Percentiles rank a stretch among this genome's conserved stretches.
Conservation (phyloP, 805 yeast genomes). For the Lipomyces starkeyi region DNA sequence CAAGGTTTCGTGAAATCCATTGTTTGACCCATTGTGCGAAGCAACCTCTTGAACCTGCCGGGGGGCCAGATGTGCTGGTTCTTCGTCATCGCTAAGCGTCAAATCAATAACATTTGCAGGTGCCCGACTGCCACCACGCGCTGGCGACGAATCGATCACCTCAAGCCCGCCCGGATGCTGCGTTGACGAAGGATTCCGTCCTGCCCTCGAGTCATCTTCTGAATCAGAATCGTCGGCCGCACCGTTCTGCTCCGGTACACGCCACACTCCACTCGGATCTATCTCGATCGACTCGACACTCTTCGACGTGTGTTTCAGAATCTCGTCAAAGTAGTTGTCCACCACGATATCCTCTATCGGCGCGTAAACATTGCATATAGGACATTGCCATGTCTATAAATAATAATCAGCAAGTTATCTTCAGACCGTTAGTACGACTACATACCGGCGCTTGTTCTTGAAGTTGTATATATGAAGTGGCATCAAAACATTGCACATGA, state of each 20-base stretch:
- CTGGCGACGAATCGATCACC: conserved; percentile 16
- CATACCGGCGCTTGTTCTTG: conserved; percentile 71
- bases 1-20: neutral
- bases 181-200: neutral
- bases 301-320: conserved; percentile 59
- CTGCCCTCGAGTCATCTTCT: conserved; percentile 10
- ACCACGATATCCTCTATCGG: conserved; percentile 65
- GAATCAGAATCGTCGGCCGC: conserved; percentile 19
- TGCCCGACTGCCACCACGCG: conserved; percentile 7
- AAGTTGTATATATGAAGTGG: conserved; percentile 68
- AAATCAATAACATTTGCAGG: conserved; percentile 34
- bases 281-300: conserved; percentile 71
- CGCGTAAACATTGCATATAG: conserved; percentile 68
- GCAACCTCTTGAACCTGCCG: neutral
- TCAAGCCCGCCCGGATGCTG: conserved; percentile 7
- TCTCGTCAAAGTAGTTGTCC: conserved; percentile 66
- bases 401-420: neutral
- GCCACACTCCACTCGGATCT: conserved; percentile 78
- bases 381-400: conserved; percentile 75
- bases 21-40: neutral
- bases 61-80: conserved; percentile 4
- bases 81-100: conserved; percentile 38
- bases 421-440: neutral
- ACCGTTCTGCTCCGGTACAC: conserved; percentile 42
- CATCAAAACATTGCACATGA: conserved; percentile 91